phyloP scores from a whole-genome alignment of 345 rosid genomes.

The Aegle marmelos region DNA sequence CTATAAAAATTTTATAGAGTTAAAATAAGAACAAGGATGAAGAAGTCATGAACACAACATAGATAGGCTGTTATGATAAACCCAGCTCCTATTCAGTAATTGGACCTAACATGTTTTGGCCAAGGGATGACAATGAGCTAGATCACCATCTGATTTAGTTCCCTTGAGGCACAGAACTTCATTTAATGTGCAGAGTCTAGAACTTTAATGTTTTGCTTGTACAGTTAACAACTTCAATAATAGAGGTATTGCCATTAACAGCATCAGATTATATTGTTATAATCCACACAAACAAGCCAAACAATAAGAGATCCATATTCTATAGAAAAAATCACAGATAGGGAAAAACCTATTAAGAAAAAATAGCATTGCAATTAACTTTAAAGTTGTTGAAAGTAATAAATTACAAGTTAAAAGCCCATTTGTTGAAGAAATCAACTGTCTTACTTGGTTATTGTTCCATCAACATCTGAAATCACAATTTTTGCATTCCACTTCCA shows the following conservation, averaged over 20 bases:
- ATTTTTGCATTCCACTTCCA: constrained; percentile 95
- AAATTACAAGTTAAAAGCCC: background rate
- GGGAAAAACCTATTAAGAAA: background rate
- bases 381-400: background rate
- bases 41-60: background rate
- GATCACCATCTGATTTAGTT: background rate
- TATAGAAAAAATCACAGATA: background rate
- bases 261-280: background rate
- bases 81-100: background rate
- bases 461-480: constrained; percentile 94
- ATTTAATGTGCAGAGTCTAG: background rate
- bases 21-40: background rate
- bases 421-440: background rate
- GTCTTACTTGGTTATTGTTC: constrained; percentile 87
- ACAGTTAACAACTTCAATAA: background rate
- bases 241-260: background rate
- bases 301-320: background rate
- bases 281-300: background rate
- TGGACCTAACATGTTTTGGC: background rate
- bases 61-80: background rate
- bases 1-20: background rate
- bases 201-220: background rate
- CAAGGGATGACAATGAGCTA: background rate
- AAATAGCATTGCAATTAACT: background rate
- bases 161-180: background rate